A percentile compares a stretch with the other conserved stretches of the same genome.
phyloP scores from a whole-genome alignment of 176 grass and related monocot genomes.

The Bonia amplexicaulis region DNA sequence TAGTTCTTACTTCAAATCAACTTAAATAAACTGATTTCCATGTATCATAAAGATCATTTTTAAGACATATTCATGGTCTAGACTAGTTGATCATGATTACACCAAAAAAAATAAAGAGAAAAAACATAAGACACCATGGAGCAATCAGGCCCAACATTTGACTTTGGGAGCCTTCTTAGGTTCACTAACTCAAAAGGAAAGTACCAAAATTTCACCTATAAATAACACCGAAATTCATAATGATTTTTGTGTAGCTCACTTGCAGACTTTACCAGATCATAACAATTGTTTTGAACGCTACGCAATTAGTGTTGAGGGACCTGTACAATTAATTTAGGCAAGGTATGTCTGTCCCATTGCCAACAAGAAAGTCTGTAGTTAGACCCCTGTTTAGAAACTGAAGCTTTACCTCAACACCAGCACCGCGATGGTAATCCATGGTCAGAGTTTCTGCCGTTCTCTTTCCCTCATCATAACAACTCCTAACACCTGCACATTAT shows the following conservation, averaged over 20 bases:
- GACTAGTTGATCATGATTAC: background rate
- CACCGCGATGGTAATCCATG: constrained; percentile 95
- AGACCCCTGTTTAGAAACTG: background rate
- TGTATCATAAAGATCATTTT: background rate
- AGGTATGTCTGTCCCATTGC: background rate
- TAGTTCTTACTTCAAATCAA: background rate
- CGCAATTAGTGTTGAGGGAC: background rate
- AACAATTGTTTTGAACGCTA: background rate
- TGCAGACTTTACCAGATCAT: background rate
- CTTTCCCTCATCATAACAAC: constrained; percentile 97
- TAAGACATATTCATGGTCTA: background rate
- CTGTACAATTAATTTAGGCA: background rate
- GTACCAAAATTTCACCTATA: background rate
- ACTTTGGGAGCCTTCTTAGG: background rate
- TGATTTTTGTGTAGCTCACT: background rate
- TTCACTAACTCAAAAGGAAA: background rate
- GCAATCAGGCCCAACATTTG: background rate
- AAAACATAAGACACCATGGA: background rate
- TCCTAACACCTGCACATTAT: constrained; percentile 65
- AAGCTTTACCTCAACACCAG: constrained; percentile 78
- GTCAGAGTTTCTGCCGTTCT: constrained; percentile 95
- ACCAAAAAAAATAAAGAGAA: background rate
- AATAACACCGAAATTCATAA: background rate
- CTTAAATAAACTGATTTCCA: background rate
- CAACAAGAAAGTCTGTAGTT: background rate